phyloP scores from a whole-genome alignment of 805 yeast genomes.

The Saccharomycopsis lassenensis region DNA sequence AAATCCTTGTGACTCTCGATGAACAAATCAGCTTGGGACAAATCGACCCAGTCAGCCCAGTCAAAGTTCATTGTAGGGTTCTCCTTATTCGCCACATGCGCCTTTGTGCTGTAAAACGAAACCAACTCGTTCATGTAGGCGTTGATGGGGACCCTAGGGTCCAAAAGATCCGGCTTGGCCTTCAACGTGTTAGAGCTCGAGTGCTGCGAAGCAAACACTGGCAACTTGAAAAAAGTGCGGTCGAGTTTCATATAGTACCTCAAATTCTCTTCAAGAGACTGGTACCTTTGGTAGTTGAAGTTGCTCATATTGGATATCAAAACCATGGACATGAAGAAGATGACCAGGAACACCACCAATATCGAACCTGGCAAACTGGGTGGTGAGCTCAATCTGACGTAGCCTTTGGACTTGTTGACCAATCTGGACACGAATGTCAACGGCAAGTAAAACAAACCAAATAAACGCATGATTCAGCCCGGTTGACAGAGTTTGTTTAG shows the following conservation, averaged over 20 bases:
- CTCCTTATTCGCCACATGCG: background rate
- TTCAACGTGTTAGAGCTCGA: background rate
- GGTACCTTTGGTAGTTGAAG: constrained; percentile 8
- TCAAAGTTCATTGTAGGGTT: constrained; percentile 18
- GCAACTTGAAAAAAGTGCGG: constrained; percentile 13
- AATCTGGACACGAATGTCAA: too few relatives aligned
- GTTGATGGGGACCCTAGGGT: constrained; percentile 13
- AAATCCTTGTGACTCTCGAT: constrained; percentile 22
- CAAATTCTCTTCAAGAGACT: constrained; percentile 9
- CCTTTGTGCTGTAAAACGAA: constrained; percentile 1
- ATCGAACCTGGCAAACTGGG: background rate
- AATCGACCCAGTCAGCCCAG: constrained; percentile 28
- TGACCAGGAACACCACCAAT: background rate
- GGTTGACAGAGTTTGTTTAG: too few relatives aligned
- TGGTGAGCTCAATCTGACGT: too few relatives aligned
- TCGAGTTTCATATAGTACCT: constrained; percentile 14
- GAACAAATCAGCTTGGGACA: constrained; percentile 22
- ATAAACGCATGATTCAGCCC: too few relatives aligned
- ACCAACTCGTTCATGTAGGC: constrained; percentile 3
- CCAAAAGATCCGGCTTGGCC: constrained; percentile 6
- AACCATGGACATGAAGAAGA: constrained; percentile 4
- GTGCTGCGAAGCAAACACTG: constrained; percentile 13
- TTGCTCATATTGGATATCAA: constrained; percentile 2
- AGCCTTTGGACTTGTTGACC: too few relatives aligned
- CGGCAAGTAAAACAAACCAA: background rate